A percentile compares a stretch with the other conserved stretches of the same genome.
Evolutionary conservation across 2,329 filamentous ascomycete species (phyloP).

Genomic region (Apiospora phragmitis): DNA sequence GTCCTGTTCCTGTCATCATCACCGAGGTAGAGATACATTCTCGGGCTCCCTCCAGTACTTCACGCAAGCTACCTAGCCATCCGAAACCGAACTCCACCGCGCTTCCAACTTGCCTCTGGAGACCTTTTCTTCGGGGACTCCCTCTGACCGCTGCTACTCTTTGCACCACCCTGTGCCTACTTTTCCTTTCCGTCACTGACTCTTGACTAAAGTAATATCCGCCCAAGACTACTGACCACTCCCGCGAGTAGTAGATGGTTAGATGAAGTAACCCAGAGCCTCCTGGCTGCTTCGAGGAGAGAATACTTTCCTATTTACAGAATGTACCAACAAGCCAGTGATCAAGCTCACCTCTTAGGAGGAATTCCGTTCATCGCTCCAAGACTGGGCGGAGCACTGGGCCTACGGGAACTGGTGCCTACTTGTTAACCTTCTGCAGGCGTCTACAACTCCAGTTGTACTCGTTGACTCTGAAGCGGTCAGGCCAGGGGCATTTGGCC

Average conservation of each 20-base stretch:
- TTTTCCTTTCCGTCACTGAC: too few species aligned
- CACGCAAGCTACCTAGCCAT: neutral
- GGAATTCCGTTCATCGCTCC: neutral
- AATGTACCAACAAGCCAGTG: neutral
- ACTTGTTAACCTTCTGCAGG: neutral
- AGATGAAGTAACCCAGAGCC: neutral
- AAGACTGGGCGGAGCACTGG: neutral
- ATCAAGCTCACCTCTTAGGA: neutral
- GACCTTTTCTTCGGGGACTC: neutral
- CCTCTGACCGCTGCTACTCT: neutral
- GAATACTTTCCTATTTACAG: neutral
- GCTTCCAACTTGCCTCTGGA: neutral
- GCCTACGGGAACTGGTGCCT: neutral
- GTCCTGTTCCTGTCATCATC: conserved; percentile 1
- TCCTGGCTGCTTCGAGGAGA: neutral
- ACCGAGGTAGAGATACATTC: neutral
- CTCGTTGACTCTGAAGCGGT: neutral
- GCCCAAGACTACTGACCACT: neutral
- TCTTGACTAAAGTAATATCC: neutral
- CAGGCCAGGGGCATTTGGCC: neutral
- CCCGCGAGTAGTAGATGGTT: neutral
- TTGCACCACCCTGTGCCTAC: neutral
- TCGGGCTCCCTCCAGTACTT: neutral
- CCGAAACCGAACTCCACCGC: neutral
- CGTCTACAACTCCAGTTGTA: neutral